Evolutionary conservation across 257 asterid genomes (phyloP).

Genomic region (Leonotis leonurus): DNA sequence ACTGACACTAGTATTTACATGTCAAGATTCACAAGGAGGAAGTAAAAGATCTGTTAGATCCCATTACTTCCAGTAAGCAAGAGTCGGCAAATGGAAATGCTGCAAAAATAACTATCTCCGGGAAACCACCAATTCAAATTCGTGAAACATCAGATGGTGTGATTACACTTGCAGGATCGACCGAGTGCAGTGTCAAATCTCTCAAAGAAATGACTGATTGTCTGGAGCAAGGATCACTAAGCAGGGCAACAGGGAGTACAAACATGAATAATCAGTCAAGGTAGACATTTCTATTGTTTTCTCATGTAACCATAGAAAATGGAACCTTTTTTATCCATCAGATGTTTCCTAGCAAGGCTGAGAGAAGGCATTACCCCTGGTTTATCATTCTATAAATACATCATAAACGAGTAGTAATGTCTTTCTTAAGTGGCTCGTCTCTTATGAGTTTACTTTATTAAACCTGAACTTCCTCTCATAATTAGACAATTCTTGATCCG

Average conservation of each 20-base stretch:
- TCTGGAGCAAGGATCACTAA: conserved; percentile 86
- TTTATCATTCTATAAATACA: no score
- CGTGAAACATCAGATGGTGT: conserved; percentile 98
- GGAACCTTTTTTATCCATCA: no score
- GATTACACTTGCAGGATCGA: conserved; percentile 96
- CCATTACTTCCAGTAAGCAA: conserved; percentile 39
- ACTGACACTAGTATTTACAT: no score
- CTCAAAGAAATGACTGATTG: conserved; percentile 95
- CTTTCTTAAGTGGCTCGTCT: no score
- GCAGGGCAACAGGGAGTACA: conserved; percentile 98
- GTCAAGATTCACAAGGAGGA: conserved; percentile 95
- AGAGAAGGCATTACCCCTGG: no score
- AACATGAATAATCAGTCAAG: conserved; percentile 97
- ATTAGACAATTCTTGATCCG: no score
- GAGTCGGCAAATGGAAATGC: conserved; percentile 67
- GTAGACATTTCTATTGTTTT: no score
- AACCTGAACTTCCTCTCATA: no score
- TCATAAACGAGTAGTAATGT: no score
- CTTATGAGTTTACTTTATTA: no score
- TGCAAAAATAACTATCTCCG: conserved; percentile 62
- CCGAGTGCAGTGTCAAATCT: conserved; percentile 73
- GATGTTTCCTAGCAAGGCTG: no score
- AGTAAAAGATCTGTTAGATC: conserved; percentile 85
- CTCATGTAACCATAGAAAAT: no score
- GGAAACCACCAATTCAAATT: conserved; percentile 85